Base-by-base conservation (phyloP, 768 basidiomycete species). In the Dentipellis sp. region DNA sequence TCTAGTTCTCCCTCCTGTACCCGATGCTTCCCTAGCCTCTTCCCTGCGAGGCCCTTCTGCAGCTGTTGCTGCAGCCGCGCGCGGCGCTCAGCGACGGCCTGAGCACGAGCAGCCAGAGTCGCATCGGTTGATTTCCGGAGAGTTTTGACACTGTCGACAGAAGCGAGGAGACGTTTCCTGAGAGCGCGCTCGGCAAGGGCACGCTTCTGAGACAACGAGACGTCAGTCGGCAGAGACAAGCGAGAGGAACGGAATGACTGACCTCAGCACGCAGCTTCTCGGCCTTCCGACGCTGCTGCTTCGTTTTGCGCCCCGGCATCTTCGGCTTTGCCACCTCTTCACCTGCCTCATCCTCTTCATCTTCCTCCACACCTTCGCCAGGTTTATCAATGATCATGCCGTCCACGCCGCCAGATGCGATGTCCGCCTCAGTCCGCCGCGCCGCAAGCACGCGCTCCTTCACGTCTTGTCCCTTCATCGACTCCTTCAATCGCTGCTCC, bases 21-120 rank as follows among this genome's bases (percentile, higher is more conserved):
- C 38, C 76, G 77, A 63, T 94, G 84, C 67, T 84, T 94, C 8
- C 94, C 94, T 0, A 97, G 64, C 63, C 78, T 81, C 67, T 81
- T 78, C 0, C 94, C 94, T 0, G 75, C 81, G 11, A 93, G 67
- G 8, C 93, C 68, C 40, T 70, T 73, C 64, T 75, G 79, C 50
- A 85, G 68, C 58, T 77, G 82, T 58, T 83, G 75, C 53, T 71
- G 65, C 59, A 72, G 61, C 1, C 72, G 73, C 1, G 72, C 65
- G 21, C 75, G 77, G 16, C 78, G 78, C 46, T 75, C 65, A 1
- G 65, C 67, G 1, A 63, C 62, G 5, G 70, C 61, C 38, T 72
- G 68, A 59, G 60, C 77, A 5, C 78, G 79, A 62, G 58, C 72
- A 49, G 62, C 72, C 62, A 59, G 57, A 1, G 68, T 62, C 56